Evolutionary conservation across 441 rosid species (phyloP).

Genomic region (Pelargonium australe): DNA sequence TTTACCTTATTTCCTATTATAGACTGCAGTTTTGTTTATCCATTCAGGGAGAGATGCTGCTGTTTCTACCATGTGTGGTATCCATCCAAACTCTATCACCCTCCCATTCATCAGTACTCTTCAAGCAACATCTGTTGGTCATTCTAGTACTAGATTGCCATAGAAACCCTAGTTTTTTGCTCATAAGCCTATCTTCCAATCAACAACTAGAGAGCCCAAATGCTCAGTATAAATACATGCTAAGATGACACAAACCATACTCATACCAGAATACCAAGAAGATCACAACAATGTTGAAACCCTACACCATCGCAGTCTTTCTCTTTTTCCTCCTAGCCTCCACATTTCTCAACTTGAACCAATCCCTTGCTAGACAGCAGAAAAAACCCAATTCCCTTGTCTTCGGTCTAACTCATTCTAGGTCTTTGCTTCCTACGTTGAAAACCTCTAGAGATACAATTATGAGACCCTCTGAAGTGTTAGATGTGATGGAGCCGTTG

Average conservation of each 20-base stretch:
- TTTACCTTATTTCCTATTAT: not conserved
- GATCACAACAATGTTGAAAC: constrained; percentile 16
- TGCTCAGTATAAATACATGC: constrained; percentile 28
- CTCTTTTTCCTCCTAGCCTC: constrained; percentile 27
- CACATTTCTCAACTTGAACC: constrained; percentile 17
- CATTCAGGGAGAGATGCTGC: not conserved
- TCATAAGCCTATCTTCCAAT: too few relatives aligned
- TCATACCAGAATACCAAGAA: constrained; percentile 16
- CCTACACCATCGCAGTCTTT: constrained; percentile 16
- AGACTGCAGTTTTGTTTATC: not conserved
- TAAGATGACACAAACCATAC: not conserved
- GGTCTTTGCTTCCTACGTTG: constrained; percentile 33
- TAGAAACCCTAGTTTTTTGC: not conserved
- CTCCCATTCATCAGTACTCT: not conserved
- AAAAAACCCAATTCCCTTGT: constrained; percentile 36
- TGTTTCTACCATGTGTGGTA: not conserved
- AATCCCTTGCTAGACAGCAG: constrained; percentile 30
- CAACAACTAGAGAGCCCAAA: not conserved
- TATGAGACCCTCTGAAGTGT: constrained; percentile 28
- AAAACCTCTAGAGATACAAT: constrained; percentile 20
- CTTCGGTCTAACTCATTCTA: constrained; percentile 46
- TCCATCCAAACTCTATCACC: not conserved
- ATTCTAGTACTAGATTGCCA: not conserved
- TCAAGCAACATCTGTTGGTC: constrained; percentile 4
- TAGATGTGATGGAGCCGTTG: constrained; percentile 44